phyloP scores from a whole-genome alignment of 2,329 filamentous ascomycete species.

The Lojkania enalia region DNA sequence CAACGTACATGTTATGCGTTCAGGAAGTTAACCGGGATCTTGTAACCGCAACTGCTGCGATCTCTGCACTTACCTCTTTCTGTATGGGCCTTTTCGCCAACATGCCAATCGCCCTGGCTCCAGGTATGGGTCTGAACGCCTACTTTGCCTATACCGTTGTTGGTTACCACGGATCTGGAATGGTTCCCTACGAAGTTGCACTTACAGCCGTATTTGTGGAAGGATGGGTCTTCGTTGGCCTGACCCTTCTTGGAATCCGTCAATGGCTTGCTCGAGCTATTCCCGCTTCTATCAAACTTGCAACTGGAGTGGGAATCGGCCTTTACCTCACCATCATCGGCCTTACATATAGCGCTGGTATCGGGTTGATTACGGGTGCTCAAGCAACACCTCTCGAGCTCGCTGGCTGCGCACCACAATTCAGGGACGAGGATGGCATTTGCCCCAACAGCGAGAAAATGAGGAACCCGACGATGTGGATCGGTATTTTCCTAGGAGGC shows the following conservation, averaged over 20 bases:
- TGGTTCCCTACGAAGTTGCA: slow-evolving; percentile 74
- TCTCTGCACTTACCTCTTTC: slow-evolving; percentile 77
- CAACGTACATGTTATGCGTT: slow-evolving; percentile 66
- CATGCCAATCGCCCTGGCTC: slow-evolving; percentile 72
- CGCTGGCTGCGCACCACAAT: slow-evolving; percentile 69
- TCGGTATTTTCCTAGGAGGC: slow-evolving; percentile 81
- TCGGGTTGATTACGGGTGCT: slow-evolving; percentile 75
- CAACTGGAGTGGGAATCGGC: slow-evolving; percentile 83
- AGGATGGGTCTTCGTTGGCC: slow-evolving; percentile 79
- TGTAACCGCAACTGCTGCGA: slow-evolving; percentile 83
- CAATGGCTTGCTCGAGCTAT: slow-evolving; percentile 73
- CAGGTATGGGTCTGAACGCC: slow-evolving; percentile 81
- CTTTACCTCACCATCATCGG: slow-evolving; percentile 78
- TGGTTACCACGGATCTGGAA: slow-evolving; percentile 67
- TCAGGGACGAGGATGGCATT: slow-evolving; percentile 47
- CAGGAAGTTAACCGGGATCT: slow-evolving; percentile 71
- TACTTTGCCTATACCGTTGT: slow-evolving; percentile 86
- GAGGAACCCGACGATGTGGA: slow-evolving; percentile 82
- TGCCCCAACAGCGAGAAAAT: slow-evolving; percentile 72
- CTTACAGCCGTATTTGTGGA: slow-evolving; percentile 88
- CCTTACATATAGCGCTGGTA: slow-evolving; percentile 78
- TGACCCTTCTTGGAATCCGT: slow-evolving; percentile 73
- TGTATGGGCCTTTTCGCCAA: slow-evolving; percentile 84
- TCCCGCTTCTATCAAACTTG: slow-evolving; percentile 82
- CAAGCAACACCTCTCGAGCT: slow-evolving; percentile 70